Evolutionary conservation across 139 green algal genomes (phyloP), one percentile per base, ranked within the genome.

Genomic region (Chlamydomonas eustigma): DNA sequence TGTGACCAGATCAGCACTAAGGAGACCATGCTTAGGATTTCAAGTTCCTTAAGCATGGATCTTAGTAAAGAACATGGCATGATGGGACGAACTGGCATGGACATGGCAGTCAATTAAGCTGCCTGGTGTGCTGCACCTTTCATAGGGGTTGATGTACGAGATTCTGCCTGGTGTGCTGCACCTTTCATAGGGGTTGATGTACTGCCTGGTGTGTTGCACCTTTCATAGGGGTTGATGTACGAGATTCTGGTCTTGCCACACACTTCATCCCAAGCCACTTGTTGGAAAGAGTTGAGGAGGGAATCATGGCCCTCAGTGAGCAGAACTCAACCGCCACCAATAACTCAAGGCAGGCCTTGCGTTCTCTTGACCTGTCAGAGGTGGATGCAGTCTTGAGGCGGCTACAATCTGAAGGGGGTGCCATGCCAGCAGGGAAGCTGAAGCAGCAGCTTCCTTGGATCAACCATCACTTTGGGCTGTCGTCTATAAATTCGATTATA

Each of bases 221-320:
- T 44, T 38, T 72, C 30, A 72, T 84, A 91, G 92, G 92, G 2
- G 58, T 75, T 3, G 81, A 93, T 69, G 74, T 93, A 1, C 88
- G 87, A 63, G 81, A 89, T 35, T 83, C 88, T 0, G 89, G 88
- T 8, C 76, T 98, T 2, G 93, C 94, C 4, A 98, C 94, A 0
- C 94, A 98, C 86, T 92, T 87, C 73, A 73, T 98, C 2, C 84
- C 83, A 31, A 92, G 83, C 0, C 51, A 70, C 5, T 28, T 76
- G 32, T 79, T 97, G 8, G 51, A 78, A 0, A 79, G 81, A 18
- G 31, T 94, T 39, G 65, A 85, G 73, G 2, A 66, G 28, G 37
- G 73, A 51, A 65, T 96, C 34, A 36, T 78, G 24, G 28, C 12
- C 12, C 44, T 58, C 44, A 18, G 44, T 18, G 44, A 58, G 44